Percentiles rank a stretch among this genome's conserved stretches.
phyloP scores from a whole-genome alignment of 2,329 filamentous ascomycete genomes.

The Fusarium piperis region DNA sequence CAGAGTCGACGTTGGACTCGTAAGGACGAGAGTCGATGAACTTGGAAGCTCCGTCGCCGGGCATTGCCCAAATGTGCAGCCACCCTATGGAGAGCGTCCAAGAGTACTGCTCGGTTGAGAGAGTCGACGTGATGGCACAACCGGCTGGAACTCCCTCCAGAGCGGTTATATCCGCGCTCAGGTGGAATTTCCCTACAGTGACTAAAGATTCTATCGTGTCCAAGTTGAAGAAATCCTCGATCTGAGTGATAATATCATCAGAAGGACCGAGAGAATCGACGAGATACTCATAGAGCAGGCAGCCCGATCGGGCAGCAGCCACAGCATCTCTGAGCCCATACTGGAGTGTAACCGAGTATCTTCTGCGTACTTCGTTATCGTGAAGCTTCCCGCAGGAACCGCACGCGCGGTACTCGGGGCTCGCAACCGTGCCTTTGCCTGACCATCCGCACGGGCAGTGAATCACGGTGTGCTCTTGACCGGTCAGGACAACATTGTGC shows the following conservation, averaged over 20 bases:
- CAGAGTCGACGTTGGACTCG: background rate
- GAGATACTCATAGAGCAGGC: background rate
- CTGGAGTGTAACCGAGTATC: background rate
- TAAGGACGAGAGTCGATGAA: background rate
- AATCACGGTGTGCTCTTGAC: background rate
- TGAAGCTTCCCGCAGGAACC: background rate
- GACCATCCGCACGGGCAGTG: background rate
- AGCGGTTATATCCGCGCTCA: background rate
- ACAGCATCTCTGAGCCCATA: background rate
- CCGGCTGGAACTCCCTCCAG: background rate
- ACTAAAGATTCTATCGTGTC: background rate
- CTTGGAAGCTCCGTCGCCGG: background rate
- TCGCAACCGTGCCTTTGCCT: background rate
- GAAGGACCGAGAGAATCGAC: background rate
- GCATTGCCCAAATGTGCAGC: background rate
- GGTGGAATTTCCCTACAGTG: background rate
- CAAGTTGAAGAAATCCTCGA: background rate
- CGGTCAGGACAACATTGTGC: background rate
- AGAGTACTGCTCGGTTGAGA: background rate
- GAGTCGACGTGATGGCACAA: background rate
- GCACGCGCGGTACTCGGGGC: background rate
- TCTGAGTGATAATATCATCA: background rate
- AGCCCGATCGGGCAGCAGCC: background rate
- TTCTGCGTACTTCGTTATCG: background rate
- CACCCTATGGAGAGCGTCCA: background rate